Percentiles rank a stretch among this genome's conserved stretches.
phyloP scores from a whole-genome alignment of 2,329 filamentous ascomycete species.

The Ploettnerulaceae sp. region DNA sequence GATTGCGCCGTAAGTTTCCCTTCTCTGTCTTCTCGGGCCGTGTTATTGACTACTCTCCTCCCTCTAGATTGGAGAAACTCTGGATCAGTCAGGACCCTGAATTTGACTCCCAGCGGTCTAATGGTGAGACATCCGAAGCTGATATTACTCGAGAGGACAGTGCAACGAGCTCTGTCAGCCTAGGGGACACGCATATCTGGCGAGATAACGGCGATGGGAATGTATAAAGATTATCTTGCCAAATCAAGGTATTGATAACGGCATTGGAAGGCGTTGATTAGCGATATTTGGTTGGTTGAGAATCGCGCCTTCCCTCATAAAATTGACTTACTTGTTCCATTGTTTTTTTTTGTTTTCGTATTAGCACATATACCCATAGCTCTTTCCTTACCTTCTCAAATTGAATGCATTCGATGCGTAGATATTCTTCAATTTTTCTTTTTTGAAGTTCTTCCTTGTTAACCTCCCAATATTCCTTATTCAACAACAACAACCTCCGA shows the following conservation, averaged over 20 bases:
- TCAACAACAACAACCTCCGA: no score
- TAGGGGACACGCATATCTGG: conserved; percentile 49
- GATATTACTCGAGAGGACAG: conserved; percentile 34
- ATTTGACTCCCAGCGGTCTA: conserved; percentile 9
- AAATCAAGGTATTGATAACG: not conserved
- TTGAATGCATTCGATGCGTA: no score
- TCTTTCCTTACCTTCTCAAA: conserved; percentile 19
- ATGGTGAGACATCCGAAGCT: conserved; percentile 13
- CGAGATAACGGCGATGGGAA: conserved; percentile 36
- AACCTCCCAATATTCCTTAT: not conserved
- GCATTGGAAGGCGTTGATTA: conserved; percentile 16
- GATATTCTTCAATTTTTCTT: not conserved
- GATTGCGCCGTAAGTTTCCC: conserved; percentile 52
- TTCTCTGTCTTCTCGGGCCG: not conserved
- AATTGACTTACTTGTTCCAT: no score
- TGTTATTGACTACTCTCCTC: no score
- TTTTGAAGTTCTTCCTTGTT: not conserved
- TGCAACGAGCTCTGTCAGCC: conserved; percentile 41
- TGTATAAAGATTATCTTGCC: no score
- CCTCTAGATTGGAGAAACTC: conserved; percentile 63
- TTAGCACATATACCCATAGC: conserved; percentile 17
- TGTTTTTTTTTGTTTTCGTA: conserved; percentile 6
- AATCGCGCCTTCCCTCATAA: conserved; percentile 21
- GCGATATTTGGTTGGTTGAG: not conserved
- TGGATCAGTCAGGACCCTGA: conserved; percentile 48